Percentiles rank a stretch among this genome's conserved stretches.
These are phyloP conservation scores for Boletellus deceptivus DNA, from an alignment of 1,284 basidiomycete genomes.

Conservation along the genomic window DNA sequence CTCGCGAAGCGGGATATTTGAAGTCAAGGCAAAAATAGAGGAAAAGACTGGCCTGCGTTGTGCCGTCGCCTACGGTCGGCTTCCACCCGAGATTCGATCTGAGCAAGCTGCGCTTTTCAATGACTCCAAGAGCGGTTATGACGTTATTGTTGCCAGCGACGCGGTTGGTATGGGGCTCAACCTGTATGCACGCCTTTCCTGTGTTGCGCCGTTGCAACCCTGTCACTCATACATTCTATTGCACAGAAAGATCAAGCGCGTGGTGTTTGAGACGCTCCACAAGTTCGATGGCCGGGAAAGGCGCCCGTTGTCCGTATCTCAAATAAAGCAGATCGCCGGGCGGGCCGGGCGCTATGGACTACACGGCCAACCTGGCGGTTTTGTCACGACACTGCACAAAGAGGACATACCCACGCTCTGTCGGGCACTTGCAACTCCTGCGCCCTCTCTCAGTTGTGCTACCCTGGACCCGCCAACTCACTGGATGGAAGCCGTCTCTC, in stretches of 20 bases:
- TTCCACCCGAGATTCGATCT: conserved; percentile 76
- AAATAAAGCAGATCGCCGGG: conserved; percentile 96
- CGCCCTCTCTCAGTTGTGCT: conserved; percentile 35
- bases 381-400: conserved; percentile 71
- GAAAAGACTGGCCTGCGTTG: conserved; percentile 58
- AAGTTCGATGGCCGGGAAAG: conserved; percentile 71
- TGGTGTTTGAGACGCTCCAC: conserved; percentile 77
- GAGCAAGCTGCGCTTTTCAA: conserved; percentile 83
- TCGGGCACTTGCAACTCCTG: conserved; percentile 42
- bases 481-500: conserved; percentile 29
- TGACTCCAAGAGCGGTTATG: conserved; percentile 56
- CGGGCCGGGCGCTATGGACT: conserved; percentile 92
- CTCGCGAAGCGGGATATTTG: conserved; percentile 76
- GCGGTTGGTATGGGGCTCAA: conserved; percentile 87
- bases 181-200: conserved; percentile 47
- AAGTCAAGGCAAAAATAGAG: conserved; percentile 75
- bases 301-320: conserved; percentile 65
- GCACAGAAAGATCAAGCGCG: conserved; percentile 84
- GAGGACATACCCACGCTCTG: conserved; percentile 67
- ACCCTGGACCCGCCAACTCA: conserved; percentile 30
- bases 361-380: conserved; percentile 56
- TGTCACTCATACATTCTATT: background rate
- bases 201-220: background rate
- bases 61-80: conserved; percentile 74
- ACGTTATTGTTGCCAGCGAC: conserved; percentile 78